Conservation (phyloP, 1,284 basidiomycete genomes). For the Tilletia caries region DNA sequence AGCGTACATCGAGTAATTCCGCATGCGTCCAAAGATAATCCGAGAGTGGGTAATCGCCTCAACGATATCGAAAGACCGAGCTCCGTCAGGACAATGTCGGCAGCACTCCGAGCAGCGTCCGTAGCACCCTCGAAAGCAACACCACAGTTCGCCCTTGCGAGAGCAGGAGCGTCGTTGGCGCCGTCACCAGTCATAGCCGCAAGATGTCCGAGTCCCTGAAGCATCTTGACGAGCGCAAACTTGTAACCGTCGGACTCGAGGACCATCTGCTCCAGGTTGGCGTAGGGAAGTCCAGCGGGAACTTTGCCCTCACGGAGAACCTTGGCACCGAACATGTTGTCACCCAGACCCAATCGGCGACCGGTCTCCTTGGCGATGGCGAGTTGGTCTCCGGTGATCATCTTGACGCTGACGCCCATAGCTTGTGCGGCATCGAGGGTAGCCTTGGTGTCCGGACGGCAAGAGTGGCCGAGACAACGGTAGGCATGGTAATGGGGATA, state of each 20-base stretch:
- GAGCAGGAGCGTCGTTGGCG: constrained; percentile 91
- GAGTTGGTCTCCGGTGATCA: constrained; percentile 99
- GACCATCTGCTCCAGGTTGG: constrained; percentile 78
- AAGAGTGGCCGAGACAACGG: constrained; percentile 90
- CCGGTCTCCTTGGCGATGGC: constrained; percentile 99
- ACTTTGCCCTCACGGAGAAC: constrained; percentile 85
- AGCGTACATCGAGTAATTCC: constrained; percentile 82
- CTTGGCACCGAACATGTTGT: constrained; percentile 80
- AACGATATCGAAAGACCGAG: constrained; percentile 92
- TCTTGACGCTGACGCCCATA: constrained; percentile 97
- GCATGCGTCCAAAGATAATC: constrained; percentile 95
- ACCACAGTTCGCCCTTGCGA: constrained; percentile 79
- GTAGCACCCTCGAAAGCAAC: constrained; percentile 93
- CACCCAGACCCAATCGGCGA: constrained; percentile 88
- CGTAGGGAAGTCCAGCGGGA: constrained; percentile 68
- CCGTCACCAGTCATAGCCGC: constrained; percentile 77
- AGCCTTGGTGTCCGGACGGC: constrained; percentile 98
- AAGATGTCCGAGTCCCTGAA: constrained; percentile 70
- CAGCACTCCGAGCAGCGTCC: constrained; percentile 89
- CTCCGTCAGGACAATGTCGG: constrained; percentile 90
- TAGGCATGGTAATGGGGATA: constrained; percentile 98
- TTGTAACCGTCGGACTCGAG: constrained; percentile 89
- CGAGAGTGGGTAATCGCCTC: constrained; percentile 92
- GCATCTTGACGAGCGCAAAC: constrained; percentile 85
- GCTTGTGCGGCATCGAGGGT: constrained; percentile 94